phyloP scores from a whole-genome alignment of 2,329 filamentous ascomycete species.

The Epichloe uncinata region DNA sequence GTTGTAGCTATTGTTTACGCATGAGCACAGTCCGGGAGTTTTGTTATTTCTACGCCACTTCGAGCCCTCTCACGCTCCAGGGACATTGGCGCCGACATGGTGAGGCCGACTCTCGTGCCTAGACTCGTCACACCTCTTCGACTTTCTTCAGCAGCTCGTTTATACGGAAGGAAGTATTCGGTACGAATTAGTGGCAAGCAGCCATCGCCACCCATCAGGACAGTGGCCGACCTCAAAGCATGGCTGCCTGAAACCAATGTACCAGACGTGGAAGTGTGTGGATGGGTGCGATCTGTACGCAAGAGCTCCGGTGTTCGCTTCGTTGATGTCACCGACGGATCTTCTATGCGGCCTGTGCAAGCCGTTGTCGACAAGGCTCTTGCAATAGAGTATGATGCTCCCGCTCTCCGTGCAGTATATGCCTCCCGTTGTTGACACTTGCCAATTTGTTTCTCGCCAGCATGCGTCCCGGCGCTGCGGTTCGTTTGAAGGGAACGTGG shows the following conservation, averaged over 20 bases:
- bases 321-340: slow-evolving; percentile 77
- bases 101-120: neutral
- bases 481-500: slow-evolving; percentile 69
- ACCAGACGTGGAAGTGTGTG: slow-evolving; percentile 50
- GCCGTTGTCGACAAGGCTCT: slow-evolving; percentile 61
- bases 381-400: slow-evolving; percentile 51
- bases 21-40: neutral
- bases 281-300: slow-evolving; percentile 72
- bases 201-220: slow-evolving; percentile 22
- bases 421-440: neutral
- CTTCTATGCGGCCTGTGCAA: slow-evolving; percentile 65
- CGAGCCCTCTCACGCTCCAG: neutral
- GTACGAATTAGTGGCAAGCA: slow-evolving; percentile 15
- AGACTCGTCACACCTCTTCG: neutral
- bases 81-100: neutral
- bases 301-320: slow-evolving; percentile 79
- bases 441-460: slow-evolving; percentile 28
- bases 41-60: neutral
- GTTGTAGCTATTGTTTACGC: neutral
- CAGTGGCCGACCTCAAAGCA: slow-evolving; percentile 43
- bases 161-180: slow-evolving; percentile 18
- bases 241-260: slow-evolving; percentile 32
- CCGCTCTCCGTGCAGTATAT: slow-evolving; percentile 12
- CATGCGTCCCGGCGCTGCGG: slow-evolving; percentile 67
- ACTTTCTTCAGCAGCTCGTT: neutral